Percentiles rank a stretch among this genome's conserved stretches.
These are phyloP conservation scores for Hypoxylon sp. DNA, from an alignment of 2,329 filamentous ascomycete genomes.

Conservation along the genomic window DNA sequence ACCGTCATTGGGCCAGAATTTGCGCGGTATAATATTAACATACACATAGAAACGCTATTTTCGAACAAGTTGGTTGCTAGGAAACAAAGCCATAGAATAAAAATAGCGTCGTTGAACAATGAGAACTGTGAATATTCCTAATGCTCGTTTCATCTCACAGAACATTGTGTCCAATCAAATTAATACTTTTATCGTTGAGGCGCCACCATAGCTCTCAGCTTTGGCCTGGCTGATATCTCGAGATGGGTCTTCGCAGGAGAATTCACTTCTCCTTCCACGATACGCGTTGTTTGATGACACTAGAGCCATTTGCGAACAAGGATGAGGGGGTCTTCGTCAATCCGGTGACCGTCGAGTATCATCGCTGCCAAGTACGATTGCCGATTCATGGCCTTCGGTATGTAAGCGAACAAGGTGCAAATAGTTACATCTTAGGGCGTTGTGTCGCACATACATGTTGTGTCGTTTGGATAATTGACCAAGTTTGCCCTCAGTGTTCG, in stretches of 20 bases:
- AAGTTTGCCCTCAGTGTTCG: background rate
- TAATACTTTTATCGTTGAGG: background rate
- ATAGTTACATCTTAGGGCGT: background rate
- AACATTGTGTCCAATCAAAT: background rate
- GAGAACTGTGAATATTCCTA: too few relatives aligned
- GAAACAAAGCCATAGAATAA: conserved; percentile 4
- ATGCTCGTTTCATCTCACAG: background rate
- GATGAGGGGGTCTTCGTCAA: background rate
- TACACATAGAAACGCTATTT: background rate
- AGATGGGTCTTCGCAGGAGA: conserved; percentile 6
- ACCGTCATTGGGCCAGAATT: background rate
- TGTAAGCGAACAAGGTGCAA: background rate
- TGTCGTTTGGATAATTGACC: conserved; percentile 1
- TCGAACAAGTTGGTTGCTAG: background rate
- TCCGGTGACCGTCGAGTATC: background rate
- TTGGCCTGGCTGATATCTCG: background rate
- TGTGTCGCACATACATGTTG: background rate
- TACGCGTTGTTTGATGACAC: background rate
- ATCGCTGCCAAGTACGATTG: background rate
- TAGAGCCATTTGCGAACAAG: background rate
- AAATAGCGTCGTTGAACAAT: conserved; percentile 1
- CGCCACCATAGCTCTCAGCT: background rate
- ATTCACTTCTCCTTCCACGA: background rate
- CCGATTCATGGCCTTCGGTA: background rate
- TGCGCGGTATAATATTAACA: background rate